A percentile compares a stretch with the other conserved stretches of the same genome.
Evolutionary conservation across 768 basidiomycete genomes (phyloP).

Genomic region (Lactarius akahatsu): DNA sequence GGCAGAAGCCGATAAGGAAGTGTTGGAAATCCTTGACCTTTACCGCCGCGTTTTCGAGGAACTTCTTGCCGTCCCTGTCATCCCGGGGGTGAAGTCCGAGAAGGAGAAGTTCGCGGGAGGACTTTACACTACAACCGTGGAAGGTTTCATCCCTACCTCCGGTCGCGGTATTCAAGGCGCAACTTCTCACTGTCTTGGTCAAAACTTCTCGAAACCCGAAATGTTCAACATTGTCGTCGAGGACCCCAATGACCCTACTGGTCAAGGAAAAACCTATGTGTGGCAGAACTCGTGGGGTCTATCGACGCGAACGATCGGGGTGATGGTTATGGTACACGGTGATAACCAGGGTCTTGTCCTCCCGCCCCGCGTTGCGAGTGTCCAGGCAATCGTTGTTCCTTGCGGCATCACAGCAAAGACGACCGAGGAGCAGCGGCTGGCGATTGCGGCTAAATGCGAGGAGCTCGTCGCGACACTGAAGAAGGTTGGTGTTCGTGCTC

Average conservation of each 20-base stretch:
- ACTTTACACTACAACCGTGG: slow-evolving; percentile 95
- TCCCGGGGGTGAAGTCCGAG: slow-evolving; percentile 95
- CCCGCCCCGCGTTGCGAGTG: slow-evolving; percentile 92
- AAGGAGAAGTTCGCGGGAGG: slow-evolving; percentile 99
- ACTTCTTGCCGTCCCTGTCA: slow-evolving; percentile 94
- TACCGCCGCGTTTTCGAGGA: slow-evolving; percentile 97
- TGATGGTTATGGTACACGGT: slow-evolving; percentile 99
- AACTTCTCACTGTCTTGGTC: slow-evolving; percentile 97
- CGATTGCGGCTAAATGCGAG: slow-evolving; percentile 75
- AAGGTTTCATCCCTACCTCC: slow-evolving; percentile 96
- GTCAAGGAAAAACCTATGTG: slow-evolving; percentile 71
- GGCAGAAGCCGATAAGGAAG: slow-evolving; percentile 87
- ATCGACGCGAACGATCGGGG: slow-evolving; percentile 92
- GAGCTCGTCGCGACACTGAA: slow-evolving; percentile 72
- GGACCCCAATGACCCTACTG: slow-evolving; percentile 75
- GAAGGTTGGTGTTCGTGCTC: slow-evolving; percentile 74
- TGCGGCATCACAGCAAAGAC: slow-evolving; percentile 92
- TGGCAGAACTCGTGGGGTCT: slow-evolving; percentile 99
- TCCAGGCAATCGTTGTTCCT: slow-evolving; percentile 91
- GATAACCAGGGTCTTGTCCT: slow-evolving; percentile 97
- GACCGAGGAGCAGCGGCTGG: slow-evolving; percentile 59
- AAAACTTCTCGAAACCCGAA: slow-evolving; percentile 93
- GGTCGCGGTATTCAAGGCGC: slow-evolving; percentile 97
- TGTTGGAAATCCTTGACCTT: slow-evolving; percentile 90
- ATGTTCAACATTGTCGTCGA: slow-evolving; percentile 99